These are phyloP conservation scores for Penicillium sp. DNA, from an alignment of 2,329 filamentous ascomycete genomes.

Conservation along the genomic window DNA sequence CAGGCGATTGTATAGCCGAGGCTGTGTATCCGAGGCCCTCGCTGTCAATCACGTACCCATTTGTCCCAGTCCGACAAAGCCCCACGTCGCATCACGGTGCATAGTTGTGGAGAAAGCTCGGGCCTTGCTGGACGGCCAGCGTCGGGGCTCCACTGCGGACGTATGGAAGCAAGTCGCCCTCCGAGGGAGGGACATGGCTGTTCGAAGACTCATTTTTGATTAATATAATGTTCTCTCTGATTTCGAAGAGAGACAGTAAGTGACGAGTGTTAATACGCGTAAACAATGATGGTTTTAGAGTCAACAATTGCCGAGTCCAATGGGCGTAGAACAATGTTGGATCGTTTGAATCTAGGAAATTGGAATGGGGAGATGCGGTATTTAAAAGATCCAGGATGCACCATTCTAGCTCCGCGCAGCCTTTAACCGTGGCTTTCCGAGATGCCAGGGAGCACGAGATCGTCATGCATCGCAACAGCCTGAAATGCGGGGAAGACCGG, in stretches of 20 bases:
- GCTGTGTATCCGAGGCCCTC: not conserved
- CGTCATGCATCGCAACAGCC: not conserved
- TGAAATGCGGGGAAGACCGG: slow-evolving; percentile 9
- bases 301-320: not conserved
- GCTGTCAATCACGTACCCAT: slow-evolving; percentile 45
- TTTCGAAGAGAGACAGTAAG: not conserved
- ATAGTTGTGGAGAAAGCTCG: slow-evolving; percentile 42
- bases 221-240: not conserved
- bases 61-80: slow-evolving; percentile 53
- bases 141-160: slow-evolving; percentile 6
- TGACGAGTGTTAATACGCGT: not conserved
- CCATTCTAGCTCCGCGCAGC: not conserved
- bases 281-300: not conserved
- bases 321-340: not conserved
- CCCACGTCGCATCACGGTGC: slow-evolving; percentile 45
- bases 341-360: not conserved
- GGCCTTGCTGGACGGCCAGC: slow-evolving; percentile 12
- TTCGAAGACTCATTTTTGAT: slow-evolving; percentile 12
- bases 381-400: slow-evolving; percentile 1
- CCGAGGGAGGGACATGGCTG: slow-evolving; percentile 5
- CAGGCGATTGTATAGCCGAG: not conserved
- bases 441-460: not conserved
- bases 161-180: slow-evolving; percentile 7
- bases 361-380: not conserved
- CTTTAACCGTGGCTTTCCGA: slow-evolving; percentile 15